These are phyloP conservation scores for Verticillium albo-atrum DNA, from an alignment of 2,329 filamentous ascomycete species.

Conservation along the genomic window DNA sequence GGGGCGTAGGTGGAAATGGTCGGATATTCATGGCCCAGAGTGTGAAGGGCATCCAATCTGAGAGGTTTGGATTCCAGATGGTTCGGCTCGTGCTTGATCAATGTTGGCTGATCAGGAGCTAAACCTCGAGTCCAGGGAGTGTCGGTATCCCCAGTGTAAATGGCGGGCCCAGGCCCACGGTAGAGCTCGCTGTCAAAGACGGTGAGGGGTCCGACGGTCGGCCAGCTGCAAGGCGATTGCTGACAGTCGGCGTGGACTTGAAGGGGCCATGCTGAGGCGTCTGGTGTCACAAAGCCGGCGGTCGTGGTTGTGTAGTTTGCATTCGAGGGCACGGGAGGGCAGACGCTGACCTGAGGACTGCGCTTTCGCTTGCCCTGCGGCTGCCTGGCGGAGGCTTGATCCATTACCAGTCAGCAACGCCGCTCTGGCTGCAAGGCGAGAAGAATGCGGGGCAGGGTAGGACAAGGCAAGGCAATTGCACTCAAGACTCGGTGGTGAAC, in stretches of 20 bases:
- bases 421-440: background rate
- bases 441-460: background rate
- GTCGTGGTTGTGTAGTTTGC: background rate
- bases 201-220: background rate
- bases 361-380: background rate
- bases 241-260: background rate
- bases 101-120: background rate
- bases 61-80: background rate
- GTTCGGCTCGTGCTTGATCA: background rate
- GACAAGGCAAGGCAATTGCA: background rate
- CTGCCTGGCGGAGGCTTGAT: background rate
- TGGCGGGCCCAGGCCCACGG: background rate
- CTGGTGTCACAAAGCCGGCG: background rate
- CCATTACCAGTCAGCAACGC: background rate
- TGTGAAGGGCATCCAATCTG: background rate
- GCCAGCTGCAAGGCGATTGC: conserved; percentile 4
- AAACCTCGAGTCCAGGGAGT: conserved; percentile 2
- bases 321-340: background rate
- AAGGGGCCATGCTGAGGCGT: background rate
- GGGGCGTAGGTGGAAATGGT: conserved; percentile 4
- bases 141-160: conserved; percentile 1
- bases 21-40: background rate
- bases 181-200: background rate
- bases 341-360: background rate
- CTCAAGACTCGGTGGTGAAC: too few relatives aligned